These are phyloP conservation scores for Geosmithia morbida DNA, from an alignment of 2,329 filamentous ascomycete genomes.

Conservation along the genomic window DNA sequence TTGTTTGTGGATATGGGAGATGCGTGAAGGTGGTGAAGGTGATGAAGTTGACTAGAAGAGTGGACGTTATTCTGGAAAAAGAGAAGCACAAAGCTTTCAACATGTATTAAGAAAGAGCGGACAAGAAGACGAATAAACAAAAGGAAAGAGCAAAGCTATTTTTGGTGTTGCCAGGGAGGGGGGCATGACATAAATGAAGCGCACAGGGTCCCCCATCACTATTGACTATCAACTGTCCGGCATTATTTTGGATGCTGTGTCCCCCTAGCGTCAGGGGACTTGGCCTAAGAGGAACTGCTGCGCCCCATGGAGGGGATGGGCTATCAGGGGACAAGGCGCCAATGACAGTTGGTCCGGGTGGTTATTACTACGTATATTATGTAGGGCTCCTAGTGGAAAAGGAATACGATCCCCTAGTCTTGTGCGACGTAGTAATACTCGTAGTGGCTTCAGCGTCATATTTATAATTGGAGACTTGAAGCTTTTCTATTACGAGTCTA, in stretches of 20 bases:
- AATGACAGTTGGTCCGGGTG: neutral
- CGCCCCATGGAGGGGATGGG: too few species aligned
- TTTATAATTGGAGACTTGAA: constrained; percentile 1
- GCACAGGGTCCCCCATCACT: neutral
- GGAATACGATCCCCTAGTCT: neutral
- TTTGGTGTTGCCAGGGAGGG: neutral
- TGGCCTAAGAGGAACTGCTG: neutral
- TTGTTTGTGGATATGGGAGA: neutral
- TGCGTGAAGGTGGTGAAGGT: neutral
- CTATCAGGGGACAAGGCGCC: neutral
- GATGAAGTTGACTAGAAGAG: neutral
- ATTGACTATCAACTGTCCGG: neutral
- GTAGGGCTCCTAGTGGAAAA: too few species aligned
- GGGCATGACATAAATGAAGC: neutral
- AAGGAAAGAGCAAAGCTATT: neutral
- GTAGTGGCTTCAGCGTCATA: neutral
- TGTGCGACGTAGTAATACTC: neutral
- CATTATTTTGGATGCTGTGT: neutral
- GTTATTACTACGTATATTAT: neutral
- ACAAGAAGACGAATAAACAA: neutral
- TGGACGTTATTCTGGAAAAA: neutral
- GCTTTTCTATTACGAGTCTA: neutral
- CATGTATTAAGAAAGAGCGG: too few species aligned
- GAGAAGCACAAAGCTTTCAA: too few species aligned
- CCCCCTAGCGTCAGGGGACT: neutral